Percentiles rank a stretch among this genome's conserved stretches.
phyloP scores from a whole-genome alignment of 1,284 basidiomycete genomes.

The Vanrija humicola region DNA sequence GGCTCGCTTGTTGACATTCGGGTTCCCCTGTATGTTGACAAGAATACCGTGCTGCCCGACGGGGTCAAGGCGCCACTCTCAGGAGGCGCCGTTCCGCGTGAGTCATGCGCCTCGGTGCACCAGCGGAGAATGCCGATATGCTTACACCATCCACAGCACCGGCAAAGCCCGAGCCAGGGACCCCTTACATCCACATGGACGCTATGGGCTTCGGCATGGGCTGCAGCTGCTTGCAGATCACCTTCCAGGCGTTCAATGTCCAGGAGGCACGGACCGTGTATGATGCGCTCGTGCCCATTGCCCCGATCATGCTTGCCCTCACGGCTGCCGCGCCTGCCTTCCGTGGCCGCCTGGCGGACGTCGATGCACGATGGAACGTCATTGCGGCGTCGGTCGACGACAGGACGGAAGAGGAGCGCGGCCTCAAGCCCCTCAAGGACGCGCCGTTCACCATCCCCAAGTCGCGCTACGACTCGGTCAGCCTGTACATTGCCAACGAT shows the following conservation, averaged over 20 bases:
- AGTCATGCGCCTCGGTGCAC: constrained; percentile 1
- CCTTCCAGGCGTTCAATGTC: constrained; percentile 94
- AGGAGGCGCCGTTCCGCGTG: constrained; percentile 19
- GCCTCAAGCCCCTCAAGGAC: constrained; percentile 74
- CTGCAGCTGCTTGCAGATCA: constrained; percentile 95
- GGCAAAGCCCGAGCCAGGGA: constrained; percentile 48
- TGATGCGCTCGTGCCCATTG: constrained; percentile 88
- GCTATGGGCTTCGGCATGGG: constrained; percentile 99
- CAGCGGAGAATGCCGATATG: not conserved
- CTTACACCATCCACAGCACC: constrained; percentile 18
- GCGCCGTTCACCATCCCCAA: constrained; percentile 80
- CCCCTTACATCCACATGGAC: constrained; percentile 89
- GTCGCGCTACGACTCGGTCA: constrained; percentile 94
- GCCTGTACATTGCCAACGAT: constrained; percentile 85
- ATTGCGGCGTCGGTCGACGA: constrained; percentile 97
- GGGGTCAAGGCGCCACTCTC: constrained; percentile 21
- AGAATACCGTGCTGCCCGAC: constrained; percentile 57
- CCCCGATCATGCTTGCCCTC: constrained; percentile 90
- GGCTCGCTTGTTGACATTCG: constrained; percentile 95
- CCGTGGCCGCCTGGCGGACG: constrained; percentile 90
- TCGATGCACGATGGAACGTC: constrained; percentile 98
- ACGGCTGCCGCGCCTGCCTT: constrained; percentile 92
- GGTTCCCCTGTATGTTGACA: constrained; percentile 87
- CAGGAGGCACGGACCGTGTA: constrained; percentile 87
- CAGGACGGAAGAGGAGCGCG: constrained; percentile 89